These are phyloP conservation scores for Sclerotinia borealis DNA, from an alignment of 2,329 filamentous ascomycete genomes.

Conservation along the genomic window DNA sequence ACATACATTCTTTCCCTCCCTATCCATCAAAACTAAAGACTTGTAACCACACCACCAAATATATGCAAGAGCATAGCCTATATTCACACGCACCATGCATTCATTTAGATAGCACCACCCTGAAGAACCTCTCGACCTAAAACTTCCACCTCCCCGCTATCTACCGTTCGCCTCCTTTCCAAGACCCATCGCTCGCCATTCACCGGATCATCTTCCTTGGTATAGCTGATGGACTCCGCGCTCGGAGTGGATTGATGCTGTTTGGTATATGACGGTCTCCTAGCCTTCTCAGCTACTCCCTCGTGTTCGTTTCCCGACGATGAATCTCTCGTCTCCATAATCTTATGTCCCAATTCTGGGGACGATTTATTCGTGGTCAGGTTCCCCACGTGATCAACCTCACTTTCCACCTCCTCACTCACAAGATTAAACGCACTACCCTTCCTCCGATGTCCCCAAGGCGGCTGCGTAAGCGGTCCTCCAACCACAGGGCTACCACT, in stretches of 20 bases:
- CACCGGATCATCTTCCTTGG: slow-evolving; percentile 53
- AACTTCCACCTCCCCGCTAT: slow-evolving; percentile 60
- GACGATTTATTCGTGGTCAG: neutral
- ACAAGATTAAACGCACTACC: slow-evolving; percentile 10
- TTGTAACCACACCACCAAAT: neutral
- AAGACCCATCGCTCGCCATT: slow-evolving; percentile 58
- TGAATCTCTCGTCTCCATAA: neutral
- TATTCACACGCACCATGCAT: neutral
- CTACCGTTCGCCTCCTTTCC: slow-evolving; percentile 59
- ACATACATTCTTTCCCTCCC: no score
- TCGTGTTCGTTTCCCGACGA: neutral
- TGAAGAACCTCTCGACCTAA: slow-evolving; percentile 51
- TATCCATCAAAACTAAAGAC: neutral
- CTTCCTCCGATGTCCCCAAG: slow-evolving; percentile 7
- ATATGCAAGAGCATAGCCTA: neutral
- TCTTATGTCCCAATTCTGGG: slow-evolving; percentile 12
- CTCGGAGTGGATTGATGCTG: slow-evolving; percentile 49
- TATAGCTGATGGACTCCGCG: slow-evolving; percentile 65
- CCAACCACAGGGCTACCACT: slow-evolving; percentile 25
- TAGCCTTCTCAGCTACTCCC: slow-evolving; percentile 29
- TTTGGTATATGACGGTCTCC: slow-evolving; percentile 6
- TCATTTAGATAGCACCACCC: neutral
- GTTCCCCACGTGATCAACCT: slow-evolving; percentile 12
- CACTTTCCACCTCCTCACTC: slow-evolving; percentile 11
- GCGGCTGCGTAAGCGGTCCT: neutral